A percentile compares a stretch with the other conserved stretches of the same genome.
Evolutionary conservation across 208 protist genomes (phyloP).

Genomic region (Baffinella frigidus): DNA sequence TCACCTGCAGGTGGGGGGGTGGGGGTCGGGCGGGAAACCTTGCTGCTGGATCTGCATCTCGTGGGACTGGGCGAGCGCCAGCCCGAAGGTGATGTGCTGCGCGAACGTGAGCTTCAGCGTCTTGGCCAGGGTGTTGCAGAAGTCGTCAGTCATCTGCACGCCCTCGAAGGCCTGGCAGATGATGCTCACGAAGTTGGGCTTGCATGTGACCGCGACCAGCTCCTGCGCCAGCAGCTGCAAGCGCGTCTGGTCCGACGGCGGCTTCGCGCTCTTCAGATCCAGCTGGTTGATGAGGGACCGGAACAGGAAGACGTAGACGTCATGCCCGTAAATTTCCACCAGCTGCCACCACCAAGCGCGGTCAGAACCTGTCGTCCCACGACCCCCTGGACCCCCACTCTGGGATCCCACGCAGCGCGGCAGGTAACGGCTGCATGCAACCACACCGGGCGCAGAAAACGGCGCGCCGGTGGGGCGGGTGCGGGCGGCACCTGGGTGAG

Average conservation of each 20-base stretch:
- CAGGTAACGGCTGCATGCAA: no score
- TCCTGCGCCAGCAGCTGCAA: slow-evolving; percentile 55
- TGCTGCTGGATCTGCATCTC: background rate
- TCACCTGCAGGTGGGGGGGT: no score
- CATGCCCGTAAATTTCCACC: slow-evolving; percentile 32
- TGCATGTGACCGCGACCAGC: background rate
- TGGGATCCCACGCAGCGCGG: no score
- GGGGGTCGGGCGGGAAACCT: no score
- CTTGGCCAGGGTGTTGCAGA: slow-evolving; percentile 32
- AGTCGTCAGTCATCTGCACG: slow-evolving; percentile 15
- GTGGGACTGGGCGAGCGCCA: background rate
- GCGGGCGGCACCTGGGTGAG: slow-evolving; percentile 36
- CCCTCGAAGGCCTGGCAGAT: slow-evolving; percentile 60
- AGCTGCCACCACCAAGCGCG: no score
- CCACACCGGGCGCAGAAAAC: no score
- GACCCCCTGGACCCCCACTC: no score
- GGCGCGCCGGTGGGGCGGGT: no score
- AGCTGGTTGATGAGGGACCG: slow-evolving; percentile 40
- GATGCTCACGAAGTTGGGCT: slow-evolving; percentile 30
- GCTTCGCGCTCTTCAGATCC: slow-evolving; percentile 31
- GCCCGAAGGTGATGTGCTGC: slow-evolving; percentile 9
- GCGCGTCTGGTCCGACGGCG: background rate
- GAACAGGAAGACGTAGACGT: slow-evolving; percentile 56
- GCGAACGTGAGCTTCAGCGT: slow-evolving; percentile 45
- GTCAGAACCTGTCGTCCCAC: no score